These are phyloP conservation scores for Catenaria anguillulae DNA, from an alignment of 371 early-diverging fungal species.

Conservation along the genomic window DNA sequence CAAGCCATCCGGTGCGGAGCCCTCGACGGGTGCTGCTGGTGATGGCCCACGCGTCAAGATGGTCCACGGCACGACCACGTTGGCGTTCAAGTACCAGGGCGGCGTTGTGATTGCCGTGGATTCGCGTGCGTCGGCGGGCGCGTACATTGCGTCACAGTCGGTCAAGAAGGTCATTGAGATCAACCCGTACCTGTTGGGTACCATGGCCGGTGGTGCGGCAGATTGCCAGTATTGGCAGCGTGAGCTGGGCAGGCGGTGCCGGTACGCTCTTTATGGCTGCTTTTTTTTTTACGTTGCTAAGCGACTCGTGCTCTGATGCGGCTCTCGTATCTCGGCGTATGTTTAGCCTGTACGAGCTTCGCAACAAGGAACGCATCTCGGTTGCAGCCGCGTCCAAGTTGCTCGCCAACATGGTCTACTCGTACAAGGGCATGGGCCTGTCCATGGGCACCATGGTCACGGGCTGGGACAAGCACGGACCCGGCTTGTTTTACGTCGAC, in stretches of 20 bases:
- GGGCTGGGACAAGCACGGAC: conserved; percentile 98
- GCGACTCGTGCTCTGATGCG: background rate
- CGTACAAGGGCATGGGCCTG: conserved; percentile 97
- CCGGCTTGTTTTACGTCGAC: conserved; percentile 96
- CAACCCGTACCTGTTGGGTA: conserved; percentile 97
- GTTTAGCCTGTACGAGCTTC: conserved; percentile 75
- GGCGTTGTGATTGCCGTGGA: conserved; percentile 99
- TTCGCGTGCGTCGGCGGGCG: conserved; percentile 97
- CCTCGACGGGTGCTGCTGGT: conserved; percentile 11
- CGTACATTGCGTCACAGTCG: conserved; percentile 95
- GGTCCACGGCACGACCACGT: conserved; percentile 98
- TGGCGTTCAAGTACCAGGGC: conserved; percentile 94
- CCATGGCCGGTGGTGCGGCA: conserved; percentile 99
- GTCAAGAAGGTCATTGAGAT: conserved; percentile 99
- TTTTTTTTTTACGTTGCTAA: background rate
- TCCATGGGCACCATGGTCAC: conserved; percentile 99
- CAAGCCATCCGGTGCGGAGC: background rate
- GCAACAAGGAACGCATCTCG: conserved; percentile 96
- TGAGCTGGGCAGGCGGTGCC: conserved; percentile 90
- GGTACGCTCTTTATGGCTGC: conserved; percentile 21
- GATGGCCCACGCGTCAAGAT: conserved; percentile 50
- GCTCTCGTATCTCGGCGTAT: conserved; percentile 1
- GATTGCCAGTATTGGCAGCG: conserved; percentile 99
- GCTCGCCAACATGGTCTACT: conserved; percentile 88
- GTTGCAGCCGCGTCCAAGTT: conserved; percentile 98